A percentile compares a stretch with the other conserved stretches of the same genome.
phyloP scores from a whole-genome alignment of 106 monocot genomes.

The Xerophyta viscosa region DNA sequence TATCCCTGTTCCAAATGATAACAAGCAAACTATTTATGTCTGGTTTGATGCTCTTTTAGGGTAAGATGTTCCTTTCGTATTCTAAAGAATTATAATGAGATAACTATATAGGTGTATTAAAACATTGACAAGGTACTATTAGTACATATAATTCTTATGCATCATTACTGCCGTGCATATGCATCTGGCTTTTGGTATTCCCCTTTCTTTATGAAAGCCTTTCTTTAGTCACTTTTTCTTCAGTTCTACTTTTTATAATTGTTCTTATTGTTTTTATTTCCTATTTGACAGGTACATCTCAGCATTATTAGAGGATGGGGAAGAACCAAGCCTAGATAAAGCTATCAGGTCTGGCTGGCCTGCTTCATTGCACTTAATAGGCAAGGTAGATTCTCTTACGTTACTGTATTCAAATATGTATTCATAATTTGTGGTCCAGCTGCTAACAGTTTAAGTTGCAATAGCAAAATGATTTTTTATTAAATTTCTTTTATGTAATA shows the following conservation, averaged over 20 bases:
- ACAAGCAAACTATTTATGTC: conserved; percentile 91
- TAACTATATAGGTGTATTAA: too few relatives aligned
- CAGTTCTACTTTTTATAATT: neutral
- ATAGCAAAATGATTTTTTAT: too few relatives aligned
- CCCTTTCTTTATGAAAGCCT: too few relatives aligned
- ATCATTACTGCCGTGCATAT: too few relatives aligned
- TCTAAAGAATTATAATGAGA: too few relatives aligned
- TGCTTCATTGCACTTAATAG: conserved; percentile 92
- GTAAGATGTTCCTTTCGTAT: conserved; percentile 33
- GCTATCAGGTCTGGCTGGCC: conserved; percentile 86
- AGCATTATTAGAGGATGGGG: conserved; percentile 66
- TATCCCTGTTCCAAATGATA: conserved; percentile 87
- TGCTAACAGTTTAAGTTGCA: too few relatives aligned
- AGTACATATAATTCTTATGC: too few relatives aligned
- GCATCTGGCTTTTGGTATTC: too few relatives aligned
- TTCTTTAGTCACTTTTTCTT: neutral
- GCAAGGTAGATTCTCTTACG: conserved; percentile 44
- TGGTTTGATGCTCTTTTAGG: conserved; percentile 99
- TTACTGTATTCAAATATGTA: too few relatives aligned
- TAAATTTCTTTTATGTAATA: too few relatives aligned
- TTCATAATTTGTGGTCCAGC: neutral
- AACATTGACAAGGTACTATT: too few relatives aligned
- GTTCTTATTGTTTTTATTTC: neutral
- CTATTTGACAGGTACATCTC: conserved; percentile 65
- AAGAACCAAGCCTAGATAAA: conserved; percentile 56